Conservation (phyloP, 2,329 filamentous ascomycete genomes). For the Exophiala sideris region DNA sequence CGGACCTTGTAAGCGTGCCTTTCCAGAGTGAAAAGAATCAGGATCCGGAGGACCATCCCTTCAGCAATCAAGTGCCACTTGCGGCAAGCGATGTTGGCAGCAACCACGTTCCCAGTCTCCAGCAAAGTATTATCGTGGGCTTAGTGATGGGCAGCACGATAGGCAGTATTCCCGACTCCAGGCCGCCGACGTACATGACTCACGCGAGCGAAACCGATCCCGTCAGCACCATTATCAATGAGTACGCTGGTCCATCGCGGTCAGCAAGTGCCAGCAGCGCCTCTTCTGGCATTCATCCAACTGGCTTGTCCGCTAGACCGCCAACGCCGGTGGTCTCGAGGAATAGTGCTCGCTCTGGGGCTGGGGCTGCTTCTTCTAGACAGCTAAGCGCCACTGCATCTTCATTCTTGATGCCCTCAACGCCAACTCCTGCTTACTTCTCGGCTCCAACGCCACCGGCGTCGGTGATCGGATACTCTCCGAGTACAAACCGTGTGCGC, state of each 20-base stretch:
- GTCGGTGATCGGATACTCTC: constrained; percentile 1
- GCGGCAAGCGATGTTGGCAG: background rate
- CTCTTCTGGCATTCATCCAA: constrained; percentile 4
- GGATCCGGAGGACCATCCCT: background rate
- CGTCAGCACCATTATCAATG: background rate
- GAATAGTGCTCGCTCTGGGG: background rate
- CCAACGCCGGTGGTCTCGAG: constrained; percentile 3
- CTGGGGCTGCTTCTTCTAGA: background rate
- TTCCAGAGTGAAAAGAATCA: background rate
- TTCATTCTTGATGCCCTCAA: background rate
- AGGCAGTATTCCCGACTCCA: background rate
- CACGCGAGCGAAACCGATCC: background rate
- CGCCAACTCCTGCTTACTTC: constrained; percentile 10
- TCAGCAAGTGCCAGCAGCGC: background rate
- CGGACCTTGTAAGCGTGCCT: background rate
- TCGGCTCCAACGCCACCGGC: background rate
- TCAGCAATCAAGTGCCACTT: constrained; percentile 2
- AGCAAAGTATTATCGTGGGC: background rate
- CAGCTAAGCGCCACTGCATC: background rate
- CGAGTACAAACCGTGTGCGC: constrained; percentile 7
- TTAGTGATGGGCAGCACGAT: background rate
- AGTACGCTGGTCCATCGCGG: background rate
- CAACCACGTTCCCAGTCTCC: background rate
- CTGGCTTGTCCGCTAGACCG: constrained; percentile 12
- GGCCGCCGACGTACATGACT: background rate